These are phyloP conservation scores for Penicillium verhagenii DNA, from an alignment of 495 filamentous ascomycete species.

Conservation along the genomic window DNA sequence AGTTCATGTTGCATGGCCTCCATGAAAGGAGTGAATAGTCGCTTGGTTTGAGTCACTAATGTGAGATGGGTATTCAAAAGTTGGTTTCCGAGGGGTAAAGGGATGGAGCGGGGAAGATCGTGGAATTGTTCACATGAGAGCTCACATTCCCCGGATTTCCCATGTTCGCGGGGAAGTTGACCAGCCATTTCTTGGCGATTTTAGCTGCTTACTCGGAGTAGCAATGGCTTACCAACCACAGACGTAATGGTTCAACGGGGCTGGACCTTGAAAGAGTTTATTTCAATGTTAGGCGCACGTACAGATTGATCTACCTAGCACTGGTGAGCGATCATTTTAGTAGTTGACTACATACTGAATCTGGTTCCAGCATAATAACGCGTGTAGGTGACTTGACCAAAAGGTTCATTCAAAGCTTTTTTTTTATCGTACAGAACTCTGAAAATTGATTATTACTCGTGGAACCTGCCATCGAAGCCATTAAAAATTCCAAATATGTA, in stretches of 20 bases:
- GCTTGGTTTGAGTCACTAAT: no score
- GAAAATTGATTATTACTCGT: neutral
- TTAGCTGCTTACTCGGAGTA: slow-evolving; percentile 5
- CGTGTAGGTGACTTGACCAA: no score
- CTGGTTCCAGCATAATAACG: no score
- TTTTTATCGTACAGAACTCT: no score
- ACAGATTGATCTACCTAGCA: no score
- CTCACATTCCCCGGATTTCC: neutral
- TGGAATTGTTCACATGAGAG: neutral
- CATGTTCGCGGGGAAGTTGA: slow-evolving; percentile 4
- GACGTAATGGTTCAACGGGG: neutral
- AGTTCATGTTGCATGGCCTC: neutral
- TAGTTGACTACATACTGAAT: no score
- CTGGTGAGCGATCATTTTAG: no score
- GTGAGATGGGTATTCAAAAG: no score
- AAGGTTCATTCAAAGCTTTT: no score
- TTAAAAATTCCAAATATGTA: neutral
- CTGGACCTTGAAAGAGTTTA: neutral
- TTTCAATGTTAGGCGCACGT: neutral
- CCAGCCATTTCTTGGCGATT: slow-evolving; percentile 3
- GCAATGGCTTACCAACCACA: neutral
- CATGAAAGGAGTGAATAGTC: neutral
- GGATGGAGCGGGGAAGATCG: neutral
- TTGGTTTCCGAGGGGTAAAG: neutral
- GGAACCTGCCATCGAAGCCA: neutral